These are phyloP conservation scores for Cyberlindnera suaveolens DNA, from an alignment of 805 yeast species.

Conservation along the genomic window DNA sequence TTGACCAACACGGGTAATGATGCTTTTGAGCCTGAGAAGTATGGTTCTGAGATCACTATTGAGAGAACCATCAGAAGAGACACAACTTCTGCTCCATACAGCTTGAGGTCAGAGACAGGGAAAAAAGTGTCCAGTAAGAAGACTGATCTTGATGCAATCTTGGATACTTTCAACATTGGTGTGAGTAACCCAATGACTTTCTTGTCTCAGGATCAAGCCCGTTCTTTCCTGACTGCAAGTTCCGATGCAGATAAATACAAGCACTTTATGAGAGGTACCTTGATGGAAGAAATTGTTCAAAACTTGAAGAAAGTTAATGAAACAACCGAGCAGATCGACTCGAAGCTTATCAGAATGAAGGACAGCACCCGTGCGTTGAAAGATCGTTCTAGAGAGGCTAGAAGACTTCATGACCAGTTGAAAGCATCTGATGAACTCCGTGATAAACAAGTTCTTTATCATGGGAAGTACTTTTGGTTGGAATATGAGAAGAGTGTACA, in stretches of 20 bases:
- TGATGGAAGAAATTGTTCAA: constrained; percentile 57
- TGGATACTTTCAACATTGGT: constrained; percentile 66
- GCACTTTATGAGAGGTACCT: constrained; percentile 76
- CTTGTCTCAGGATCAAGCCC: constrained; percentile 89
- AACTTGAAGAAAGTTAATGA: constrained; percentile 40
- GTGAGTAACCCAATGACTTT: constrained; percentile 90
- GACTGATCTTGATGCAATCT: constrained; percentile 57
- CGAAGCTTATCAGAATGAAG: constrained; percentile 32
- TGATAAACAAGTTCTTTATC: constrained; percentile 31
- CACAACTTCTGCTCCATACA: constrained; percentile 45
- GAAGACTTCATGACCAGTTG: constrained; percentile 32
- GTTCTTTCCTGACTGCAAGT: constrained; percentile 78
- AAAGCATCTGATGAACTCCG: constrained; percentile 35
- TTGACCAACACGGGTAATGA: constrained; percentile 62
- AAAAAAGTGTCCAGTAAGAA: constrained; percentile 54
- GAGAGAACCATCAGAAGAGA: constrained; percentile 57
- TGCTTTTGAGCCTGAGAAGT: constrained; percentile 56
- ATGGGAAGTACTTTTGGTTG: constrained; percentile 47
- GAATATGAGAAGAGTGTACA: constrained; percentile 24
- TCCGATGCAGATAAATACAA: constrained; percentile 66
- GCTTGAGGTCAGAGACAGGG: constrained; percentile 46
- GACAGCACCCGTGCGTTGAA: constrained; percentile 34
- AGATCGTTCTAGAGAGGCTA: constrained; percentile 36
- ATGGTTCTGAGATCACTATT: constrained; percentile 62
- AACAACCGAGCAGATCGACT: constrained; percentile 31